These are phyloP conservation scores for Solanum bukasovii DNA, from an alignment of 257 asterid genomes.

Conservation along the genomic window DNA sequence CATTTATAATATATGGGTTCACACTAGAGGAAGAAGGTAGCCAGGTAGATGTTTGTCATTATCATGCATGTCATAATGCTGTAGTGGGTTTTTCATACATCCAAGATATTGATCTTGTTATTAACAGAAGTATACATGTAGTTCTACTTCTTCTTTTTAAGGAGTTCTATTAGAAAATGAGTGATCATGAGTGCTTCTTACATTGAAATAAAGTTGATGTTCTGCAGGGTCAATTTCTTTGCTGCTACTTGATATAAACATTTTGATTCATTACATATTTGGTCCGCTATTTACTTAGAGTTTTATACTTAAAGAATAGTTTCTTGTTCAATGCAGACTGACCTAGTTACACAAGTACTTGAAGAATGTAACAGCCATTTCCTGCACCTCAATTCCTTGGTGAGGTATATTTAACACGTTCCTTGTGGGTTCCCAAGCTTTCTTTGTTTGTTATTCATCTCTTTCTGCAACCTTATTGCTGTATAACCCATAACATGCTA, in stretches of 20 bases:
- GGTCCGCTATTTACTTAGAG: neutral
- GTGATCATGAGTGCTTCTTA: neutral
- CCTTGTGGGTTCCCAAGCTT: neutral
- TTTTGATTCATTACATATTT: neutral
- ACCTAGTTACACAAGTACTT: conserved; percentile 66
- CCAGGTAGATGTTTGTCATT: neutral
- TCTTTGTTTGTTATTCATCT: neutral
- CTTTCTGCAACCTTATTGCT: neutral
- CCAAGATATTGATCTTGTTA: neutral
- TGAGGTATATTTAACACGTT: conserved; percentile 37
- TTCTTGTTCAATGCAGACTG: conserved; percentile 30
- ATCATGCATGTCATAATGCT: neutral
- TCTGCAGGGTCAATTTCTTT: neutral
- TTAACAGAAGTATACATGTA: neutral
- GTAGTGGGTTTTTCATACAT: neutral
- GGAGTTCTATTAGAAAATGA: neutral
- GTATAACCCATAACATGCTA: neutral
- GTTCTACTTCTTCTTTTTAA: neutral
- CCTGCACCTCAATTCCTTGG: conserved; percentile 52
- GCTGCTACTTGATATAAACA: neutral
- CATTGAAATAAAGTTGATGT: neutral
- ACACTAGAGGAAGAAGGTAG: neutral
- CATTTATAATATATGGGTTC: neutral
- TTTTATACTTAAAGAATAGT: neutral
- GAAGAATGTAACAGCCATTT: conserved; percentile 77